These are phyloP conservation scores for Sedum album DNA, from an alignment of 164 flowering plant genomes.

Conservation along the genomic window DNA sequence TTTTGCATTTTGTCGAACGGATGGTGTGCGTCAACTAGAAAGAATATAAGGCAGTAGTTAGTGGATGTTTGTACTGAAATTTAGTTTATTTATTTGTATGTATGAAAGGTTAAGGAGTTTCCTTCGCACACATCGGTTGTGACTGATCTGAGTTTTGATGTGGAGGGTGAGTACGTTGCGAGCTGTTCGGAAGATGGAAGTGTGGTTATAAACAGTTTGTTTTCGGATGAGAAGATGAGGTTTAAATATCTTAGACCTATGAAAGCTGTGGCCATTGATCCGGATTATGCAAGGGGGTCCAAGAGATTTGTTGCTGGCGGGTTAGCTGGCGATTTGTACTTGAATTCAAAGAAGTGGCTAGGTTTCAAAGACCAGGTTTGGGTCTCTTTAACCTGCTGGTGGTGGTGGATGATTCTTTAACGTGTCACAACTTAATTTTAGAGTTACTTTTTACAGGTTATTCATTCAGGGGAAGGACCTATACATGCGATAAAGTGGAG, in stretches of 20 bases:
- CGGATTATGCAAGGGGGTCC: constrained; percentile 73
- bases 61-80: background rate
- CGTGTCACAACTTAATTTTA: background rate
- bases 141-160: constrained; percentile 90
- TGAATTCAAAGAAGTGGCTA: constrained; percentile 80
- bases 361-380: constrained; percentile 91
- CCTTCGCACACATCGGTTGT: constrained; percentile 76
- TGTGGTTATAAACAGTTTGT: constrained; percentile 82
- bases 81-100: too few relatives aligned
- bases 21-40: background rate
- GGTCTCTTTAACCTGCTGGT: background rate
- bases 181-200: constrained; percentile 99
- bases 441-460: constrained; percentile 35
- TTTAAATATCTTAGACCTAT: constrained; percentile 94
- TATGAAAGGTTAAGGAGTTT: constrained; percentile 74
- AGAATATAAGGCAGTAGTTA: background rate
- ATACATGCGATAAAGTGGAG: constrained; percentile 97
- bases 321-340: constrained; percentile 81
- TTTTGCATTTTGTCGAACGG: background rate
- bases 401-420: background rate
- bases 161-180: constrained; percentile 86
- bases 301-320: constrained; percentile 96
- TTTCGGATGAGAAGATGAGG: constrained; percentile 78
- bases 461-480: constrained; percentile 99
- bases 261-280: constrained; percentile 93